Conservation (phyloP, 1,284 basidiomycete species). For the Pseudozyma pruni region DNA sequence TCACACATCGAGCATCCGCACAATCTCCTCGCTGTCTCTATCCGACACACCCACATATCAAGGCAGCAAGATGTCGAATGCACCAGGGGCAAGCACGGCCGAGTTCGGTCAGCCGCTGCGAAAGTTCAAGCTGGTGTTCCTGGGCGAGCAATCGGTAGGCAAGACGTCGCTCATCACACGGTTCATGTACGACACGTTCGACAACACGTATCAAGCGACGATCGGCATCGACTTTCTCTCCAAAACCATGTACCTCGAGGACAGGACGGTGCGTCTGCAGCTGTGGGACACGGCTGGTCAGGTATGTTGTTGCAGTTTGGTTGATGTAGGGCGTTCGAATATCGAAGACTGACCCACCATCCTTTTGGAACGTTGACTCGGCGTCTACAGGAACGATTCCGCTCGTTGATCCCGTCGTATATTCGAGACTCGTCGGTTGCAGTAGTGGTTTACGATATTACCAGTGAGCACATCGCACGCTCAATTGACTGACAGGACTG, state of each 20-base stretch:
- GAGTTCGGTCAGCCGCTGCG: constrained; percentile 66
- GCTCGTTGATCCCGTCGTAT: constrained; percentile 97
- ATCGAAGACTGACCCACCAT: background rate
- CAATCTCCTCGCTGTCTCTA: too few species aligned
- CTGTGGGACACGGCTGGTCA: constrained; percentile 96
- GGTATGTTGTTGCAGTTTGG: constrained; percentile 71
- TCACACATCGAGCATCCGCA: too few species aligned
- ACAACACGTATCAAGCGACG: constrained; percentile 99
- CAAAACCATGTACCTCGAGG: constrained; percentile 99
- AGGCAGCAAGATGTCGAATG: constrained; percentile 41
- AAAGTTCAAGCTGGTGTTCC: constrained; percentile 68
- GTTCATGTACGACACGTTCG: constrained; percentile 98
- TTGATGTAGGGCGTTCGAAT: background rate
- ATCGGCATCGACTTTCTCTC: constrained; percentile 99
- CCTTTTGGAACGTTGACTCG: background rate
- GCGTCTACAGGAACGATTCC: constrained; percentile 90
- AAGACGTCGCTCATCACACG: constrained; percentile 95
- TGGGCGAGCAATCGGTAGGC: constrained; percentile 65
- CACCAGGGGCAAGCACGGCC: constrained; percentile 49
- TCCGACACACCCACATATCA: background rate
- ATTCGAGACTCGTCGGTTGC: constrained; percentile 98
- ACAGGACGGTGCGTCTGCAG: constrained; percentile 95
- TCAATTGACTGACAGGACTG: background rate
- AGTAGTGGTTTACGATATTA: constrained; percentile 98
- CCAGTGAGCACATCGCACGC: constrained; percentile 76